Percentiles rank a stretch among this genome's conserved stretches.
phyloP scores from a whole-genome alignment of 2,329 filamentous ascomycete species.

The Macrophomina pseudophaseolina region DNA sequence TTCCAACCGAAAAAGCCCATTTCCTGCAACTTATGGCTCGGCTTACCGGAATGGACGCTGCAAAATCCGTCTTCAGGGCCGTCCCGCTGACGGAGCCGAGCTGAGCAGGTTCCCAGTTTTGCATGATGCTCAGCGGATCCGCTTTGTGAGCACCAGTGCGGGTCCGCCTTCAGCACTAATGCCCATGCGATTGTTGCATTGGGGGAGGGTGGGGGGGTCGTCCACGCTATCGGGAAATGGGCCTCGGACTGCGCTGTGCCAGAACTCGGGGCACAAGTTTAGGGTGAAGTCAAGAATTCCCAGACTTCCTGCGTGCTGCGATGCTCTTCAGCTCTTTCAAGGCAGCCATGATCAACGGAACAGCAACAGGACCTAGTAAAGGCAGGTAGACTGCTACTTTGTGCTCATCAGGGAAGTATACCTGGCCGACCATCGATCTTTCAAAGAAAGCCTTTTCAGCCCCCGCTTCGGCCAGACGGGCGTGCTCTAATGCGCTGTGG shows the following conservation, averaged over 20 bases:
- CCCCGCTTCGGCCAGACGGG: conserved; percentile 82
- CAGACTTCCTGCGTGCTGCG: not conserved
- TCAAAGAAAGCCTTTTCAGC: conserved; percentile 97
- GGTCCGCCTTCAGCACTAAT: not conserved
- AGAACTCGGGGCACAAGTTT: not conserved
- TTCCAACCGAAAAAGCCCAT: not conserved
- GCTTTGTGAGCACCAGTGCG: not conserved
- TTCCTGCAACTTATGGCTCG: not conserved
- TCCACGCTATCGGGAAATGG: not conserved
- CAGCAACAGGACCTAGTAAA: conserved; percentile 85
- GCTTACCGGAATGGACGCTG: not conserved
- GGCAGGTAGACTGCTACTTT: conserved; percentile 97
- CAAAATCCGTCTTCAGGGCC: too few relatives aligned
- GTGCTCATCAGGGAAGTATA: conserved; percentile 98
- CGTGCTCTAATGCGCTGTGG: conserved; percentile 74
- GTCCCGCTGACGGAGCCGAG: too few relatives aligned
- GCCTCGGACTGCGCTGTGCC: not conserved
- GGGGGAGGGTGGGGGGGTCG: not conserved
- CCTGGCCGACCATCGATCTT: conserved; percentile 97
- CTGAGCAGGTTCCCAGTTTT: not conserved
- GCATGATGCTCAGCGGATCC: conserved; percentile 1
- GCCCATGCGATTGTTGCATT: not conserved
- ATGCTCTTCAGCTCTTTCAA: conserved; percentile 76
- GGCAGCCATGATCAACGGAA: conserved; percentile 83
- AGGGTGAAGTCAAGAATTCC: conserved; percentile 2